Conservation (phyloP, 345 rosid species). For the Clarkia xantiana region DNA sequence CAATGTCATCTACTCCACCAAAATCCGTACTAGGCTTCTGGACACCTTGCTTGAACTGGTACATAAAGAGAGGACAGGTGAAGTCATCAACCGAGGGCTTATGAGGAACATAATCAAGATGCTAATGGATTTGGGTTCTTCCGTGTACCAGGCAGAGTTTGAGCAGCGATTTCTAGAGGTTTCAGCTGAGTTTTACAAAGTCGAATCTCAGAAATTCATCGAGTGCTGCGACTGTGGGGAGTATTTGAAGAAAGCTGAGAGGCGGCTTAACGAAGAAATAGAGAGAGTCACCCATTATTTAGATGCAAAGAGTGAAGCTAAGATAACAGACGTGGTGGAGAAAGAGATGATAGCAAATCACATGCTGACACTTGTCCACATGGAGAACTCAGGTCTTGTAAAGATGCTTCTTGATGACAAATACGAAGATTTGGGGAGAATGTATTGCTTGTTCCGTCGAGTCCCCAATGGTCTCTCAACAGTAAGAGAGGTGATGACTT, state of each 20-base stretch:
- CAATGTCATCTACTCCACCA: constrained; percentile 52
- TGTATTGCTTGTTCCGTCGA: constrained; percentile 81
- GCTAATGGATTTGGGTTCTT: constrained; percentile 88
- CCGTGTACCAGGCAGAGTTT: constrained; percentile 91
- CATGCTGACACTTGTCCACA: constrained; percentile 91
- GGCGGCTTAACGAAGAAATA: constrained; percentile 85
- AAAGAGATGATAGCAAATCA: constrained; percentile 97
- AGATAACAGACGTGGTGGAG: constrained; percentile 92
- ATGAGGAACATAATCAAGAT: constrained; percentile 88
- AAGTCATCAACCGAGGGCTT: constrained; percentile 80
- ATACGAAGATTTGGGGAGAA: constrained; percentile 80
- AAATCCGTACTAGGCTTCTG: constrained; percentile 61
- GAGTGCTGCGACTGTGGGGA: constrained; percentile 95
- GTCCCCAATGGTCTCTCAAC: constrained; percentile 64
- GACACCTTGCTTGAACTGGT: constrained; percentile 79
- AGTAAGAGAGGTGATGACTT: constrained; percentile 79
- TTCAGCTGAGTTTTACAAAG: constrained; percentile 83
- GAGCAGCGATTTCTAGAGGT: constrained; percentile 88
- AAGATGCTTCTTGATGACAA: constrained; percentile 88
- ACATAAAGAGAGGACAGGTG: constrained; percentile 69
- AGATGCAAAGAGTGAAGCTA: constrained; percentile 77
- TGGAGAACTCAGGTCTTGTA: constrained; percentile 95
- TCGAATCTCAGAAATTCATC: constrained; percentile 81
- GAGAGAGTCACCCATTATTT: constrained; percentile 88
- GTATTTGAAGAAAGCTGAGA: constrained; percentile 81